A percentile compares a stretch with the other conserved stretches of the same genome.
phyloP scores from a whole-genome alignment of 1,284 basidiomycete genomes.

The Leucoagaricus sp. region DNA sequence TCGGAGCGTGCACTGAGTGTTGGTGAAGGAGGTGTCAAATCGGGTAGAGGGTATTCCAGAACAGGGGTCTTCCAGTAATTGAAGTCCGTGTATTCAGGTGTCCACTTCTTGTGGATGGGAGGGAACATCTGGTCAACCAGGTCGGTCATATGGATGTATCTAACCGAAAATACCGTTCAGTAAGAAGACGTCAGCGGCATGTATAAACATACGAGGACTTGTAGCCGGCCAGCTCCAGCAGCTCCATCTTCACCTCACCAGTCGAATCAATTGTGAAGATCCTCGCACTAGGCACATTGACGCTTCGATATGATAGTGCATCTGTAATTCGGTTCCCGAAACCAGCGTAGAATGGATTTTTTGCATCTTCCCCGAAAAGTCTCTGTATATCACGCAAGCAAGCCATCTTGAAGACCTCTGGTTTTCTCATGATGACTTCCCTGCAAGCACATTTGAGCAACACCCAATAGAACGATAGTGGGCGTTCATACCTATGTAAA shows the following conservation, averaged over 20 bases:
- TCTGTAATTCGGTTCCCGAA: slow-evolving; percentile 99
- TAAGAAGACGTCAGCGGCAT: background rate
- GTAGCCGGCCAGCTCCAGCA: slow-evolving; percentile 94
- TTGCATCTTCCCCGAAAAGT: slow-evolving; percentile 76
- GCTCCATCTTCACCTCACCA: slow-evolving; percentile 97
- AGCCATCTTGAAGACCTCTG: slow-evolving; percentile 99
- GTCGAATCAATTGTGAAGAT: slow-evolving; percentile 98
- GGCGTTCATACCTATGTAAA: slow-evolving; percentile 75
- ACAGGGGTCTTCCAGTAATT: slow-evolving; percentile 93
- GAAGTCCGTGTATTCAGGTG: slow-evolving; percentile 94
- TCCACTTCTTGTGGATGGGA: slow-evolving; percentile 86
- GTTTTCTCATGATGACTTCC: slow-evolving; percentile 98
- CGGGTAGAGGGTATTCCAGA: slow-evolving; percentile 81
- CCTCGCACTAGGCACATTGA: slow-evolving; percentile 91
- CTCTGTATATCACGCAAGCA: slow-evolving; percentile 96
- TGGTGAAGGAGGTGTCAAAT: slow-evolving; percentile 89
- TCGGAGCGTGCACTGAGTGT: slow-evolving; percentile 92
- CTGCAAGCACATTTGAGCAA: slow-evolving; percentile 38
- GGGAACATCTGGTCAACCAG: slow-evolving; percentile 99
- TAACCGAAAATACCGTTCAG: slow-evolving; percentile 24
- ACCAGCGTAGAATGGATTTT: slow-evolving; percentile 93
- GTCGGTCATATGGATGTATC: slow-evolving; percentile 97
- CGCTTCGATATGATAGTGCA: slow-evolving; percentile 94
- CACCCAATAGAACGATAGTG: slow-evolving; percentile 5
- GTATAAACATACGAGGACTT: slow-evolving; percentile 79